Evolutionary conservation across 768 basidiomycete genomes (phyloP).

Genomic region (Lyophyllum shimeji): DNA sequence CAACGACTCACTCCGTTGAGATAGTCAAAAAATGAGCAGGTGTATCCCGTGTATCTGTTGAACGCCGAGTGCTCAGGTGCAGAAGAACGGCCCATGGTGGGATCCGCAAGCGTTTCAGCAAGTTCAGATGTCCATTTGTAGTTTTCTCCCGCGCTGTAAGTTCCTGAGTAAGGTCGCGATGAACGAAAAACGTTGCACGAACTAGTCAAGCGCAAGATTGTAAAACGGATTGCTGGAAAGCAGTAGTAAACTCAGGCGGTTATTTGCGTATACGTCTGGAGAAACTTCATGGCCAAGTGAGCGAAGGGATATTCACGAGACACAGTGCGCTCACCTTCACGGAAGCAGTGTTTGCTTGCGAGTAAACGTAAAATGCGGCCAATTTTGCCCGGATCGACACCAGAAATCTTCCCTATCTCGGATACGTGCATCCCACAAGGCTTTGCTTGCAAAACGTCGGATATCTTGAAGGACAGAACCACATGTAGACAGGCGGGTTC

Average conservation of each 20-base stretch:
- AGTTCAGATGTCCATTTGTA: slow-evolving; percentile 23
- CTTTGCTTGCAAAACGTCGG: slow-evolving; percentile 35
- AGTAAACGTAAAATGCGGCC: slow-evolving; percentile 38
- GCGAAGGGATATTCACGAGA: slow-evolving; percentile 15
- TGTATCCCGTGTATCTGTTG: slow-evolving; percentile 16
- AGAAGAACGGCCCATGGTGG: slow-evolving; percentile 24
- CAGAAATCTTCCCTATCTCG: slow-evolving; percentile 28
- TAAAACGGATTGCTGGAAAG: slow-evolving; percentile 30
- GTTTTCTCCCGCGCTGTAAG: not conserved
- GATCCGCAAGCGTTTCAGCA: slow-evolving; percentile 33
- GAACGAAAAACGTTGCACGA: not conserved
- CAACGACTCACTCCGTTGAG: not conserved
- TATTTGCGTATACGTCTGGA: slow-evolving; percentile 39
- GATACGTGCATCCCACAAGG: slow-evolving; percentile 35
- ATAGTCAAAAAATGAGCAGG: slow-evolving; percentile 2
- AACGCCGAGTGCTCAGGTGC: slow-evolving; percentile 24
- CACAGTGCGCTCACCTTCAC: slow-evolving; percentile 20
- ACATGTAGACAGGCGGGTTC: slow-evolving; percentile 35
- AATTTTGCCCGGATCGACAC: slow-evolving; percentile 35
- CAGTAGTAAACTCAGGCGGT: slow-evolving; percentile 35
- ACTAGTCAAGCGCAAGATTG: slow-evolving; percentile 26
- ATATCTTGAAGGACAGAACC: slow-evolving; percentile 32
- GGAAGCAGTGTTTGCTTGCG: slow-evolving; percentile 39
- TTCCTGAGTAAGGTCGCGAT: slow-evolving; percentile 19
- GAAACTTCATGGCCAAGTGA: slow-evolving; percentile 17